Conservation (phyloP, 2,329 filamentous ascomycete species). For the Cyclaneusma minus region DNA sequence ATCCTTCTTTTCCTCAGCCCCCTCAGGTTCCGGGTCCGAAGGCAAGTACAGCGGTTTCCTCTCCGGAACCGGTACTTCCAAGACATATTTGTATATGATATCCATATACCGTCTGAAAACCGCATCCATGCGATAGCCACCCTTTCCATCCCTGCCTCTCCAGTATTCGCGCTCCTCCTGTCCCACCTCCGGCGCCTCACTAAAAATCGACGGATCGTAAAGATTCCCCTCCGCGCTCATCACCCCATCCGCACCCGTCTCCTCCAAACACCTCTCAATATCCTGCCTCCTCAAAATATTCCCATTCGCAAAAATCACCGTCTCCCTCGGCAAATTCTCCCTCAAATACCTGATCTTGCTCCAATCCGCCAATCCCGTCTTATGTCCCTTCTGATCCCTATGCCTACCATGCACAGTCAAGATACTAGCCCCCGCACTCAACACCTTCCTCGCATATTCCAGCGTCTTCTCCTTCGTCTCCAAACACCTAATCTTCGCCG, state of each 20-base stretch:
- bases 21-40: slow-evolving; percentile 21
- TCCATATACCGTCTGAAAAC: slow-evolving; percentile 79
- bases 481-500: slow-evolving; percentile 84
- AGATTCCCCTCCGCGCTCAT: slow-evolving; percentile 97
- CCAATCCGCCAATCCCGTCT: slow-evolving; percentile 92
- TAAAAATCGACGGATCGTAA: slow-evolving; percentile 80
- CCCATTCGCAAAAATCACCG: slow-evolving; percentile 92
- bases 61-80: slow-evolving; percentile 47
- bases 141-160: slow-evolving; percentile 61
- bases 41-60: slow-evolving; percentile 62
- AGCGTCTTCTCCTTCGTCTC: slow-evolving; percentile 78
- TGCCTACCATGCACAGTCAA: slow-evolving; percentile 81
- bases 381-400: slow-evolving; percentile 88
- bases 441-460: slow-evolving; percentile 74
- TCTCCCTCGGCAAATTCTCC: slow-evolving; percentile 69
- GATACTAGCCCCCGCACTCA: slow-evolving; percentile 80
- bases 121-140: slow-evolving; percentile 80
- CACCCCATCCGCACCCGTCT: slow-evolving; percentile 77
- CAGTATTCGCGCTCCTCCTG: slow-evolving; percentile 70
- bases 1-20: slow-evolving; percentile 17
- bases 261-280: slow-evolving; percentile 60
- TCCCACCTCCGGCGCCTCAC: slow-evolving; percentile 44
- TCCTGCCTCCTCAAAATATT: slow-evolving; percentile 77
- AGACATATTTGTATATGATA: slow-evolving; percentile 67
- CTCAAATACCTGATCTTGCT: slow-evolving; percentile 65